Percentiles rank a stretch among this genome's conserved stretches.
Conservation (phyloP, 768 basidiomycete species). For the Suillus weaverae region DNA sequence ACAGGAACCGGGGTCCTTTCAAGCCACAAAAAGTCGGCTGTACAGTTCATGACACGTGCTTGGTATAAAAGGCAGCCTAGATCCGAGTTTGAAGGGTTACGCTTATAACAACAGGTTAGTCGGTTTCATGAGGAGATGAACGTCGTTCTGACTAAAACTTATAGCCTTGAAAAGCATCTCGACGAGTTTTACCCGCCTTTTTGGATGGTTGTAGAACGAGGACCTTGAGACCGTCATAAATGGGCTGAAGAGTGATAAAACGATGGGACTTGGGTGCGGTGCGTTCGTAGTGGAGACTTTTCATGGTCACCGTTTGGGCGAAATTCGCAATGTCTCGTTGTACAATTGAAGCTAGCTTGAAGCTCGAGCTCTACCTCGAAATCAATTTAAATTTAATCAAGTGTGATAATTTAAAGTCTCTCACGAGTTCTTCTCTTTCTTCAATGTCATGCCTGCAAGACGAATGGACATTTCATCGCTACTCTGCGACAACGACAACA, state of each 20-base stretch:
- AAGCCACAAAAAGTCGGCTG: constrained; percentile 40
- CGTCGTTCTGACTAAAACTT: neutral
- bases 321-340: constrained; percentile 88
- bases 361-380: too few relatives aligned
- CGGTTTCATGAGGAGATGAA: neutral
- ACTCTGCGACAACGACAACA: constrained; percentile 51
- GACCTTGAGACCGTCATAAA: constrained; percentile 85
- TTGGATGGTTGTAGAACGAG: constrained; percentile 64
- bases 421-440: constrained; percentile 2
- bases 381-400: neutral
- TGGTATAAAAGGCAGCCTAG: constrained; percentile 23
- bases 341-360: constrained; percentile 44
- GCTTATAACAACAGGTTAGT: constrained; percentile 65
- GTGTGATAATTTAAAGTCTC: constrained; percentile 2
- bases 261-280: constrained; percentile 93
- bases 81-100: constrained; percentile 34
- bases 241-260: constrained; percentile 65
- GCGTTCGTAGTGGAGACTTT: constrained; percentile 54
- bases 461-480: constrained; percentile 78
- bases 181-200: constrained; percentile 74
- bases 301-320: constrained; percentile 68
- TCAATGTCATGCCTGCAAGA: constrained; percentile 53
- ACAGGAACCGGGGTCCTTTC: constrained; percentile 41
- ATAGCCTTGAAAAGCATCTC: constrained; percentile 87
- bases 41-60: constrained; percentile 33